phyloP scores from a whole-genome alignment of 257 asterid species.

The Nyctanthes arbortristis region DNA sequence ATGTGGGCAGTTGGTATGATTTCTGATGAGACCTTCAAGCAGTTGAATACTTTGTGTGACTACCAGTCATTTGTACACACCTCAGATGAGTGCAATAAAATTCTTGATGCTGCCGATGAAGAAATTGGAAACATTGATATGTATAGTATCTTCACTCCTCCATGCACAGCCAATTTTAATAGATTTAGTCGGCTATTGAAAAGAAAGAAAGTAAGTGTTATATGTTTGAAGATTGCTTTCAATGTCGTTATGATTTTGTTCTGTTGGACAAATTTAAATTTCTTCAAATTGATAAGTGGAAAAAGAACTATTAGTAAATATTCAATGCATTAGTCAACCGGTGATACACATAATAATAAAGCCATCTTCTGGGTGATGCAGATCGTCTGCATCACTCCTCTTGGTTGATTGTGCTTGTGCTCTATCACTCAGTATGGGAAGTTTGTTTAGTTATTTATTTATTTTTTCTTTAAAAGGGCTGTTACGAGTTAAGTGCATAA shows the following conservation, averaged over 20 bases:
- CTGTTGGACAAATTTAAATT: background rate
- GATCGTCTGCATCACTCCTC: too few species aligned
- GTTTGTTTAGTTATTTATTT: too few species aligned
- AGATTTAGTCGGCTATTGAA: conserved; percentile 40
- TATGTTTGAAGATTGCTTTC: background rate
- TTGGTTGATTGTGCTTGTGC: background rate
- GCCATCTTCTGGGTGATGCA: background rate
- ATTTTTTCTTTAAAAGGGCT: background rate
- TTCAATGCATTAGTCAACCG: background rate
- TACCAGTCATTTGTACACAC: conserved; percentile 49
- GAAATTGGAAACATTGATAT: conserved; percentile 84
- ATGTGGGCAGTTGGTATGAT: conserved; percentile 92
- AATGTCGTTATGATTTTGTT: background rate
- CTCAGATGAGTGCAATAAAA: conserved; percentile 52
- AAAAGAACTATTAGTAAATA: too few species aligned
- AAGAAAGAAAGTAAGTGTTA: conserved; percentile 52
- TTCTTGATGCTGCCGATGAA: conserved; percentile 53
- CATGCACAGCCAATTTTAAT: conserved; percentile 67
- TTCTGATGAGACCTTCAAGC: conserved; percentile 91
- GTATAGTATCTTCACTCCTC: conserved; percentile 90
- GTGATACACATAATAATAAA: background rate
- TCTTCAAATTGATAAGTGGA: background rate
- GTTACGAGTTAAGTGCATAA: background rate
- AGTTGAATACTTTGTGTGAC: conserved; percentile 60
- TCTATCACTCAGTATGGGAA: background rate